Conservation (phyloP, 352 stramenopile genomes). For the Phytopythium oedochilum region DNA sequence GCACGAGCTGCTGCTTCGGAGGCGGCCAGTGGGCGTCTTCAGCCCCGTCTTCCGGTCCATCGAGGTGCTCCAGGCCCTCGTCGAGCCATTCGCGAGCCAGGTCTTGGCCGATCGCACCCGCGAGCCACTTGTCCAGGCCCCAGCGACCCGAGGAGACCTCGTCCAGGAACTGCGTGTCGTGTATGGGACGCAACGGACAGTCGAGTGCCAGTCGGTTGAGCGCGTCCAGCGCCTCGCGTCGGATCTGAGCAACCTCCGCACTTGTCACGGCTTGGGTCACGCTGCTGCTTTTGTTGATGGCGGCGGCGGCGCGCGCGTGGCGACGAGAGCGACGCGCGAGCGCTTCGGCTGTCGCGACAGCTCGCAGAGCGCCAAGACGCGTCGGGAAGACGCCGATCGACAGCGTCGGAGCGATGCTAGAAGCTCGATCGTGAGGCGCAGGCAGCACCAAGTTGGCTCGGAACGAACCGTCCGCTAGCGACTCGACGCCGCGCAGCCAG, state of each 20-base stretch:
- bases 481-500: conserved; percentile 61
- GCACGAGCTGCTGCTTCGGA: conserved; percentile 12
- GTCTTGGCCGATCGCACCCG: not conserved
- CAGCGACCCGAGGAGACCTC: conserved; percentile 29
- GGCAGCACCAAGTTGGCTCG: conserved; percentile 42
- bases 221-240: conserved; percentile 31
- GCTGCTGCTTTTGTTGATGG: not conserved
- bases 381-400: conserved; percentile 51
- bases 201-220: conserved; percentile 33
- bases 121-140: conserved; percentile 43
- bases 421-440: conserved; percentile 19
- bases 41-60: not conserved
- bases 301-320: not conserved
- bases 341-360: conserved; percentile 48
- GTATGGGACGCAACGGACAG: conserved; percentile 24
- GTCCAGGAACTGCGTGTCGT: conserved; percentile 39
- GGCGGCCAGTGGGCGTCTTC: not conserved
- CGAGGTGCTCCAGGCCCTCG: conserved; percentile 19
- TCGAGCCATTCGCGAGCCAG: conserved; percentile 44
- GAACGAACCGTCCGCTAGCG: conserved; percentile 63
- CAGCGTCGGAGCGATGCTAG: conserved; percentile 10
- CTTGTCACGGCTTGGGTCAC: conserved; percentile 16
- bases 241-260: conserved; percentile 29
- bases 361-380: conserved; percentile 48
- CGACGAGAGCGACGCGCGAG: conserved; percentile 22